Evolutionary conservation across 1,284 basidiomycete genomes (phyloP), one percentile per base, ranked within the genome.

Genomic region (Calocybe gambosa): DNA sequence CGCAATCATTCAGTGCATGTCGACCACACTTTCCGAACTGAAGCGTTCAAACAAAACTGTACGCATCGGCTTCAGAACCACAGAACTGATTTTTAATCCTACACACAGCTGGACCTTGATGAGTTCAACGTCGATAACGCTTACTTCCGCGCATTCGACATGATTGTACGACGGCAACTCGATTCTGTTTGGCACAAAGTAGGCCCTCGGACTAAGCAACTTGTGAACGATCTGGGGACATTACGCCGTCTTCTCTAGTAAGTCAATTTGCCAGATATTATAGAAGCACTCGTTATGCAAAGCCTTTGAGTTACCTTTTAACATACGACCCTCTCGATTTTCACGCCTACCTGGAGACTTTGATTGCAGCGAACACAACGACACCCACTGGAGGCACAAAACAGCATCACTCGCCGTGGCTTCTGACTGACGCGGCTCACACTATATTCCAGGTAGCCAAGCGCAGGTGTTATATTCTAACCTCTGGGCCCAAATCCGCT

Each of bases 121-220:
- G 93, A 98, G 55, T 74, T 97, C 49, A 94, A 81, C 4, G 79
- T 98, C 39, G 91, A 97, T 58, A 95, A 91, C 56, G 91, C 93
- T 0, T 93, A 99, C 57, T 98, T 98, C 66, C 80, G 85, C 23
- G 92, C 89, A 1, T 99, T 99, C 60, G 95, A 99, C 59, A 73
- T 82, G 18, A 77, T 96, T 43, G 93, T 98, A 1, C 80, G 94
- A 7, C 79, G 84, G 36, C 90, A 93, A 57, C 79, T 99, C 3
- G 90, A 96, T 62, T 80, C 93, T 0, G 86, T 97, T 3, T 99
- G 96, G 96, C 93, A 99, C 64, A 90, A 92, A 64, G 91, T 97
- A 20, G 91, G 93, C 1, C 82, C 89, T 2, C 86, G 82, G 55
- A 99, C 93, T 0, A 93, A 93, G 58, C 89, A 93, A 52, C 80